These are phyloP conservation scores for Mycena vitilis DNA, from an alignment of 768 basidiomycete species.

Conservation along the genomic window DNA sequence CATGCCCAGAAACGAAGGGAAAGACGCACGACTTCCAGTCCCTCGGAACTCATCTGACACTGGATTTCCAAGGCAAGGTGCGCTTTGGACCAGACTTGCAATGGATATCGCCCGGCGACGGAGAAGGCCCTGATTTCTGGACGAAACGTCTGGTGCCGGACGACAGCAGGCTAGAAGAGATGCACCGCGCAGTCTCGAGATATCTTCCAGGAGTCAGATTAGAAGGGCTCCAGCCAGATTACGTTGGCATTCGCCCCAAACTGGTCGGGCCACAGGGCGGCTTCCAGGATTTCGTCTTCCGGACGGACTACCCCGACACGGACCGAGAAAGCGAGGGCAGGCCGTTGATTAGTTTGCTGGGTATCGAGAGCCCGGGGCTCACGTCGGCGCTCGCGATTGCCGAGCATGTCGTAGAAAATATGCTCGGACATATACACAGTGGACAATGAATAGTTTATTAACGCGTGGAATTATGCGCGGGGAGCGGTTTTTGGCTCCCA, in stretches of 20 bases:
- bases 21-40: conserved; percentile 74
- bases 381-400: conserved; percentile 91
- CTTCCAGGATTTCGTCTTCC: conserved; percentile 88
- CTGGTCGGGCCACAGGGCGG: conserved; percentile 77
- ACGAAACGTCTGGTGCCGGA: conserved; percentile 69
- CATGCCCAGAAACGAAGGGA: conserved; percentile 78
- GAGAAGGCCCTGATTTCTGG: conserved; percentile 83
- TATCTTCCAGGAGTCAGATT: conserved; percentile 76
- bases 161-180: conserved; percentile 68
- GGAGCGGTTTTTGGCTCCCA: conserved; percentile 83
- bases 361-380: conserved; percentile 94
- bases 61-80: conserved; percentile 87
- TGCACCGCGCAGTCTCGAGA: conserved; percentile 75
- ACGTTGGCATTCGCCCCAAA: conserved; percentile 90
- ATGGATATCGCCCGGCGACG: conserved; percentile 74
- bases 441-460: conserved; percentile 29
- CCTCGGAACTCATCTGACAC: conserved; percentile 91
- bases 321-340: conserved; percentile 43
- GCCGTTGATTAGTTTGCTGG: conserved; percentile 85
- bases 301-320: conserved; percentile 66
- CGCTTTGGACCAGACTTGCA: conserved; percentile 95
- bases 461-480: conserved; percentile 48
- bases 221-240: conserved; percentile 81
- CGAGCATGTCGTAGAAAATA: conserved; percentile 78
- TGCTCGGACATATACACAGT: conserved; percentile 48